Percentiles rank a stretch among this genome's conserved stretches.
Evolutionary conservation across 352 stramenopile species (phyloP).

Genomic region (Sclerospora graminicola): DNA sequence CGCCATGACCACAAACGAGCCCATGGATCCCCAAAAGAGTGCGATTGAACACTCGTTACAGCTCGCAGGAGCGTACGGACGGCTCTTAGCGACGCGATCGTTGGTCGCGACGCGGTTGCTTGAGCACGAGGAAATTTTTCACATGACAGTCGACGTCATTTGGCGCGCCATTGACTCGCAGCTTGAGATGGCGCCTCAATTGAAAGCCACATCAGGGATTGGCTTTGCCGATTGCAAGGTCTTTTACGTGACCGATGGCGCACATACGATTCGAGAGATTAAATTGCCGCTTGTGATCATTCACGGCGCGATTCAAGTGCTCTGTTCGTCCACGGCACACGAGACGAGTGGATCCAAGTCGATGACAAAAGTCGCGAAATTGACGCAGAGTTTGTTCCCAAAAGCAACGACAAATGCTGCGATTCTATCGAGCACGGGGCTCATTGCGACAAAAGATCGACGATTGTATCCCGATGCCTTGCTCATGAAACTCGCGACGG

Average conservation of each 20-base stretch:
- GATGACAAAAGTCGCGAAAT: conserved; percentile 16
- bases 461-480: conserved; percentile 60
- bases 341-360: conserved; percentile 15
- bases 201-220: conserved; percentile 39
- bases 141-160: conserved; percentile 56
- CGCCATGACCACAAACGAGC: too few species aligned
- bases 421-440: conserved; percentile 52
- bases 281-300: conserved; percentile 61
- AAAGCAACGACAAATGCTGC: conserved; percentile 33
- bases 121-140: conserved; percentile 42
- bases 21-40: conserved; percentile 17
- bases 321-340: conserved; percentile 50
- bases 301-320: conserved; percentile 53
- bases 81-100: conserved; percentile 51
- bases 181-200: conserved; percentile 34
- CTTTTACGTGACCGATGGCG: conserved; percentile 60
- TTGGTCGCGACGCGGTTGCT: conserved; percentile 59
- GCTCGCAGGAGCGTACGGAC: conserved; percentile 53
- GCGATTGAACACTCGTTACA: conserved; percentile 46
- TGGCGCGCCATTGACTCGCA: conserved; percentile 63
- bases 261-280: conserved; percentile 61
- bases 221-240: conserved; percentile 73
- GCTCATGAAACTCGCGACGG: conserved; percentile 45
- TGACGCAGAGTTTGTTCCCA: conserved; percentile 59
- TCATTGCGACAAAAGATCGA: conserved; percentile 68